phyloP scores from a whole-genome alignment of 768 basidiomycete species.

The Amanita brunnescens region DNA sequence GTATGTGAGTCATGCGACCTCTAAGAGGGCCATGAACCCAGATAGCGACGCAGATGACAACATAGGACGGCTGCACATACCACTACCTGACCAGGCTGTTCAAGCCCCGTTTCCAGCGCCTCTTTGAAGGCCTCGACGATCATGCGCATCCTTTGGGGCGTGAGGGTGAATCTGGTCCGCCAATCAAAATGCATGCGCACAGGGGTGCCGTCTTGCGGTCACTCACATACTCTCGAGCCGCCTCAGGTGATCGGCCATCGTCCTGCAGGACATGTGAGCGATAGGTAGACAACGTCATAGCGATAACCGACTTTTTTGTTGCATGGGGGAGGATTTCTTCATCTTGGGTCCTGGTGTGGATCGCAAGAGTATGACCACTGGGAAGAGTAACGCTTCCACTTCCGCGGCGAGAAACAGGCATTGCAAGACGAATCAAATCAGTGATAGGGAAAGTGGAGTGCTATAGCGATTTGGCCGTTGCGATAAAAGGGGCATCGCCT shows the following conservation, averaged over 20 bases:
- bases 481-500: not conserved
- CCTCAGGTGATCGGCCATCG: slow-evolving; percentile 89
- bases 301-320: slow-evolving; percentile 63
- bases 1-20: not conserved
- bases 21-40: not conserved
- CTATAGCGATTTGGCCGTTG: not conserved
- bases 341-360: slow-evolving; percentile 84
- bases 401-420: slow-evolving; percentile 69
- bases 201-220: not conserved
- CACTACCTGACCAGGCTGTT: slow-evolving; percentile 78
- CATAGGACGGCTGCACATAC: slow-evolving; percentile 41
- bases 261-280: slow-evolving; percentile 35
- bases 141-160: slow-evolving; percentile 90
- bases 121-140: slow-evolving; percentile 97
- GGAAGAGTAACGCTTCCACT: slow-evolving; percentile 68
- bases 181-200: not conserved
- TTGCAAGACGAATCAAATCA: slow-evolving; percentile 17
- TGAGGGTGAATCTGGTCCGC: slow-evolving; percentile 63
- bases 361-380: slow-evolving; percentile 70
- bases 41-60: not conserved
- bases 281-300: slow-evolving; percentile 18
- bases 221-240: slow-evolving; percentile 84
- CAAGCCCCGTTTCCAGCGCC: slow-evolving; percentile 76
- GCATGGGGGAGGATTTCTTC: slow-evolving; percentile 87
- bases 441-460: not conserved